These are phyloP conservation scores for Colletotrichum aenigma DNA, from an alignment of 2,329 filamentous ascomycete species.

Conservation along the genomic window DNA sequence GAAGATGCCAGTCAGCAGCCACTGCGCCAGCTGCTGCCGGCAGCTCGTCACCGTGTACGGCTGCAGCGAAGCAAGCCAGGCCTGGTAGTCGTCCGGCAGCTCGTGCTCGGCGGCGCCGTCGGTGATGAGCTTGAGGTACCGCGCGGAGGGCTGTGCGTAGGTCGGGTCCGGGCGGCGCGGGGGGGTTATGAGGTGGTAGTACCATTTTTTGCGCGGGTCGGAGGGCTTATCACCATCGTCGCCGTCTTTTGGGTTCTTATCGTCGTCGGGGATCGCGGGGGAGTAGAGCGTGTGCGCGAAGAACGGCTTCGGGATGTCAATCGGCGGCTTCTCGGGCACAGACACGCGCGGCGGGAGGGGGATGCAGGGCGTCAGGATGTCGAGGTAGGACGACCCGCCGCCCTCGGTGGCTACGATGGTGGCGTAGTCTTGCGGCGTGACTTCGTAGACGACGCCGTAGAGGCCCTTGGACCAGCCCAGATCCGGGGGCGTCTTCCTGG, in stretches of 20 bases:
- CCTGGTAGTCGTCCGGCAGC: conserved; percentile 79
- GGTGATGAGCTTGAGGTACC: conserved; percentile 82
- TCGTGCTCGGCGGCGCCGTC: conserved; percentile 80
- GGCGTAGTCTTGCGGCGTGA: conserved; percentile 80
- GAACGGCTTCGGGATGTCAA: conserved; percentile 65
- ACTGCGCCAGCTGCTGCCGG: conserved; percentile 69
- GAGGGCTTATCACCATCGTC: neutral
- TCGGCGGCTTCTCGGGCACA: conserved; percentile 68
- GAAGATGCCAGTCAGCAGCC: conserved; percentile 58
- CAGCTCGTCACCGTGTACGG: conserved; percentile 72
- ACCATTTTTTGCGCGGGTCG: conserved; percentile 42
- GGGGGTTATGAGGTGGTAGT: conserved; percentile 48
- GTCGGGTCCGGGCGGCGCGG: conserved; percentile 65
- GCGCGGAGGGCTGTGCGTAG: conserved; percentile 81
- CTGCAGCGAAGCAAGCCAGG: conserved; percentile 71
- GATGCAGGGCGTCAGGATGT: conserved; percentile 81
- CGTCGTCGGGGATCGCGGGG: conserved; percentile 49
- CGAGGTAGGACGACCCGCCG: conserved; percentile 82
- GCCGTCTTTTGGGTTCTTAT: neutral
- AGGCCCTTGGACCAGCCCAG: conserved; percentile 77
- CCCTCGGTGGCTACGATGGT: conserved; percentile 92
- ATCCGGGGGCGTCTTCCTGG: neutral
- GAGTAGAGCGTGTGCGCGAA: conserved; percentile 85
- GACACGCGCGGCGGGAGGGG: conserved; percentile 63
- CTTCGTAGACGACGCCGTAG: conserved; percentile 94